Base-by-base conservation (phyloP, 2,329 filamentous ascomycete species). In the Claviceps humidiphila region DNA sequence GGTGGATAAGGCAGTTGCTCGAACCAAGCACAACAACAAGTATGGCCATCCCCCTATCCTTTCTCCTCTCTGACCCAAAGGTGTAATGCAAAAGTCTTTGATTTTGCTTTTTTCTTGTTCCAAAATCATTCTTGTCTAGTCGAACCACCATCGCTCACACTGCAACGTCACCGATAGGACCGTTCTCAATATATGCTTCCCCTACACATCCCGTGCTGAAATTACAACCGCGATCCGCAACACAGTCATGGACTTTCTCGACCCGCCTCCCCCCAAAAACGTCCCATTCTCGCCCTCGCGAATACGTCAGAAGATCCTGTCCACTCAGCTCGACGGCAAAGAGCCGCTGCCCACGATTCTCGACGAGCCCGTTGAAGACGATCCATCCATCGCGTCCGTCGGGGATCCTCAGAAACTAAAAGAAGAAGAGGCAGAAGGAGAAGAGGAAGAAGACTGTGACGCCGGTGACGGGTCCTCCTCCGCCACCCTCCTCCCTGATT, bases 161-260 rank as follows among this genome's bases (percentile, higher is more conserved):
- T n/a, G 17, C 55, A 62, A 51, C 11, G 17, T 17, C 2, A 11
- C 9, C 22, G 17, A 5, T 26, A 81, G 78, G 52, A 71, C 74
- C 26, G 69, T 78, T 34, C 74, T 98, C 50, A 98, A 98, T 65
- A 89, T 98, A 57, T 98, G 93, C 73, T 97, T 97, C 63, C 93
- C 93, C 0, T 98, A 98, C 64, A 97, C 93, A 0, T 95, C 90
- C 4, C 80, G 93, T 57, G 89, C 95, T 62, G 93, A 98, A 66
- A 97, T 98, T 58, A 94, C 91, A 0, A 82, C 86, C 3, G 88
- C 91, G 5, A 87, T 98, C 58, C 84, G 87, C 57, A 81, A 84
- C 43, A 96, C 91, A 0, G 90, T 98, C 8, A 76, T 86, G 53
- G 87, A 95, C 54, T 97, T 89, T 67, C 87, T 86, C 54, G 82